These are phyloP conservation scores for Solanum chilense DNA, from an alignment of 257 asterid genomes.

Conservation along the genomic window DNA sequence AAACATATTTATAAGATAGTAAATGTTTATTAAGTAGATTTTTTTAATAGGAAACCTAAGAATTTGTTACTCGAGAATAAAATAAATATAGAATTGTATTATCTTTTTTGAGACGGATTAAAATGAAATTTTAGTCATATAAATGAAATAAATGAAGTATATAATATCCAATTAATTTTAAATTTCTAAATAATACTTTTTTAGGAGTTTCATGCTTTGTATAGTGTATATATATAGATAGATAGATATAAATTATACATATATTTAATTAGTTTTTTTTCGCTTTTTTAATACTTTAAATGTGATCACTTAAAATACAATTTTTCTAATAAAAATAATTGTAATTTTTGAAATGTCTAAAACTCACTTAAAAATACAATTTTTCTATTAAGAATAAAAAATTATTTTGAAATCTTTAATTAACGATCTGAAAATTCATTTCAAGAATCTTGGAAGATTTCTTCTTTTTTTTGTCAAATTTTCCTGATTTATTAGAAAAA, in stretches of 20 bases:
- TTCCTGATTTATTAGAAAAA: neutral
- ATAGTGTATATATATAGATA: too few species aligned
- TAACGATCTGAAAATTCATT: neutral
- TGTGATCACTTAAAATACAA: too few species aligned
- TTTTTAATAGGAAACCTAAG: neutral
- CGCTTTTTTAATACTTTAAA: too few species aligned
- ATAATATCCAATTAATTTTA: too few species aligned
- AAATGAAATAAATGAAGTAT: neutral
- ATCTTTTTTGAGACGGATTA: too few species aligned
- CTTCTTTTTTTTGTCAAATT: neutral
- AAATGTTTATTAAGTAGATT: too few species aligned
- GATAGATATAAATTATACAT: neutral
- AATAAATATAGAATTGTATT: too few species aligned
- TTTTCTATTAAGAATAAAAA: neutral
- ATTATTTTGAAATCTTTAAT: neutral
- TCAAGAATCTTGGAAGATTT: neutral
- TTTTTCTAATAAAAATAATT: too few species aligned
- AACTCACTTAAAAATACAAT: neutral
- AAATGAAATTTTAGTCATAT: too few species aligned
- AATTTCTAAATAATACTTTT: too few species aligned
- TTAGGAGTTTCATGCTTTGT: neutral
- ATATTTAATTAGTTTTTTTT: too few species aligned
- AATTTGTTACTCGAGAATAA: too few species aligned
- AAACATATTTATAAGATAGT: accelerated
- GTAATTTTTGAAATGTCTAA: neutral